Evolutionary conservation across 2,329 filamentous ascomycete species (phyloP).

Genomic region (Colletotrichum theobromicola): DNA sequence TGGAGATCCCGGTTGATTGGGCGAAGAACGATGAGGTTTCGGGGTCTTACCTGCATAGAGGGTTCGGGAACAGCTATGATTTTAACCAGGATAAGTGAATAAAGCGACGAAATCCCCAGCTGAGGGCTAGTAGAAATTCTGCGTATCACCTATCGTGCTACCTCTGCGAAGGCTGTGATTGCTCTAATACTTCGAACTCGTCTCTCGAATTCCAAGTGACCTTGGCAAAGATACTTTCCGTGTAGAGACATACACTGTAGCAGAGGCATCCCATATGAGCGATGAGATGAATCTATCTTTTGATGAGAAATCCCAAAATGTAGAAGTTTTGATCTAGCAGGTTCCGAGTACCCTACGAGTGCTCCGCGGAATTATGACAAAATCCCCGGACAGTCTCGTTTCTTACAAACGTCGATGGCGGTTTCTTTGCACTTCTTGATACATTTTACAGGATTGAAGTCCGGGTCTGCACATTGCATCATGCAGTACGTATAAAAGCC

Average conservation of each 20-base stretch:
- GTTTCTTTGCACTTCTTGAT: neutral
- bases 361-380: neutral
- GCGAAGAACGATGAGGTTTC: slow-evolving; percentile 44
- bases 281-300: neutral
- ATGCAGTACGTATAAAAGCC: neutral
- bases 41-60: slow-evolving; percentile 56
- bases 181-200: no score
- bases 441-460: neutral
- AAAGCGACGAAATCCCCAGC: neutral
- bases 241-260: neutral
- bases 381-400: neutral
- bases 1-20: slow-evolving; percentile 59
- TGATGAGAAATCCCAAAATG: neutral
- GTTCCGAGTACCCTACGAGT: neutral
- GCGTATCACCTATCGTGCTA: neutral
- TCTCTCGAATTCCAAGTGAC: no score
- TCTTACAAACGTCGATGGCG: neutral
- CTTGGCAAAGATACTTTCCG: neutral
- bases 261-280: neutral
- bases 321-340: neutral
- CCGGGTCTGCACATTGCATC: neutral
- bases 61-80: slow-evolving; percentile 67
- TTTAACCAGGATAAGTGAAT: slow-evolving; percentile 53
- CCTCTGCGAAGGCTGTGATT: no score
- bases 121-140: neutral